Evolutionary conservation across 2,329 filamentous ascomycete species (phyloP), one percentile per base, ranked within the genome.

Genomic region (Apiospora hydei): DNA sequence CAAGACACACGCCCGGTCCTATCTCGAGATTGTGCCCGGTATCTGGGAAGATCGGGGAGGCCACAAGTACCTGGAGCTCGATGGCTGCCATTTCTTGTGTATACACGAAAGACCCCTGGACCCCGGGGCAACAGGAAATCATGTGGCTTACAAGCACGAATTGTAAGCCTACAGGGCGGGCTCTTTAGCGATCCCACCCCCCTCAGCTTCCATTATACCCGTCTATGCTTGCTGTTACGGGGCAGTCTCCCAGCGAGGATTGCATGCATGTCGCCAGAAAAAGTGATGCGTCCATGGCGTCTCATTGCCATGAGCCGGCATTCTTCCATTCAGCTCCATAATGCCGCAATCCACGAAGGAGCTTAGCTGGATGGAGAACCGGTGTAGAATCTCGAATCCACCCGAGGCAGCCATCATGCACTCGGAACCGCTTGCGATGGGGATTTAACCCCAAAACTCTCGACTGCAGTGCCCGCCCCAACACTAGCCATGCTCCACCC

Each of bases 371-470:
- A 64, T 41, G 5, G 57, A 64, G 34, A 64, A 64, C 57, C 57
- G 57, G 57, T 64, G 57, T 41, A 24, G 21, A 41, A 64, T 8
- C 26, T 64, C 34, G 57, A 64, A 41, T 41, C 34, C 34, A 64
- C 57, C 34, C 30, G 57, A 64, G 57, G 57, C 57, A 64, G 57
- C 57, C 57, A n/a, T 64, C 34, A 64, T 64, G 57, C 57, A 64
- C 57, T 64, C 18, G 57, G 57, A n/a, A 64, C 57, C 57, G 57
- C 57, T 64, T 64, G 38, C 57, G 57, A 64, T 64, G 34, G 57
- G 57, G 38, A 64, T 41, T 41, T 64, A 64, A 64, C n/a, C 57
- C 57, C 57, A 41, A 64, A 64, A 38, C 57, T 64, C 57, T 64
- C 57, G 30, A 64, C 57, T 64, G 57, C 57, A 64, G 57, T 64